phyloP scores from a whole-genome alignment of 202 grass and related monocot genomes.

The Bolboschoenoplectus hybrid region DNA sequence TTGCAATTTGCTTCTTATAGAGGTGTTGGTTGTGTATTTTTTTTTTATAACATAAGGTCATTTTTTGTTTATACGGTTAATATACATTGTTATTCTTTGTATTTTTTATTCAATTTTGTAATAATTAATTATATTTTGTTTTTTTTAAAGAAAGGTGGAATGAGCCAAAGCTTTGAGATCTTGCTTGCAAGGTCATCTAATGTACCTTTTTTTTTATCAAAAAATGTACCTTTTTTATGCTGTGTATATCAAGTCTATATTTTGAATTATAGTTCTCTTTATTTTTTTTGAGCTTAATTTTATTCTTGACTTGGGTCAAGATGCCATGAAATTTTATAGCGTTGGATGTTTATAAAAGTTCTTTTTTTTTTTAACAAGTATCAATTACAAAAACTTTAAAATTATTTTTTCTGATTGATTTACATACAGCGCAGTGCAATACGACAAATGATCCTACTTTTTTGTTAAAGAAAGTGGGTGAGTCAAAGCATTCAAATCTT shows the following conservation, averaged over 20 bases:
- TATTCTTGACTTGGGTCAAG: background rate
- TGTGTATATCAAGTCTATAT: background rate
- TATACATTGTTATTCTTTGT: background rate
- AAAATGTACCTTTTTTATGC: background rate
- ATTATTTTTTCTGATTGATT: background rate
- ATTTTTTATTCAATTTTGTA: background rate
- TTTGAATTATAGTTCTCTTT: background rate
- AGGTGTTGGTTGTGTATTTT: background rate
- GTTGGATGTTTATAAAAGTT: background rate
- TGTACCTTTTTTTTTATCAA: background rate
- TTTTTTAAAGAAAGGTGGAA: background rate
- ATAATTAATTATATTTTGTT: too few species aligned
- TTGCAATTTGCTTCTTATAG: background rate
- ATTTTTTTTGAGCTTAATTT: background rate
- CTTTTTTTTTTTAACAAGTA: background rate
- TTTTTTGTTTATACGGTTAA: background rate
- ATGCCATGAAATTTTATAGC: background rate
- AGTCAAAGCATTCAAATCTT: background rate
- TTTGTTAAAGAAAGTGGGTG: background rate
- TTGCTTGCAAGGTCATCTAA: background rate
- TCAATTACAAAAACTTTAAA: background rate
- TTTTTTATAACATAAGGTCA: background rate
- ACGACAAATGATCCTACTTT: too few species aligned
- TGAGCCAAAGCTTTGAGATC: background rate
- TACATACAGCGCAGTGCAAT: background rate